Base-by-base conservation (phyloP, 176 grass and related monocot species). In the Sorghum bicolor region DNA sequence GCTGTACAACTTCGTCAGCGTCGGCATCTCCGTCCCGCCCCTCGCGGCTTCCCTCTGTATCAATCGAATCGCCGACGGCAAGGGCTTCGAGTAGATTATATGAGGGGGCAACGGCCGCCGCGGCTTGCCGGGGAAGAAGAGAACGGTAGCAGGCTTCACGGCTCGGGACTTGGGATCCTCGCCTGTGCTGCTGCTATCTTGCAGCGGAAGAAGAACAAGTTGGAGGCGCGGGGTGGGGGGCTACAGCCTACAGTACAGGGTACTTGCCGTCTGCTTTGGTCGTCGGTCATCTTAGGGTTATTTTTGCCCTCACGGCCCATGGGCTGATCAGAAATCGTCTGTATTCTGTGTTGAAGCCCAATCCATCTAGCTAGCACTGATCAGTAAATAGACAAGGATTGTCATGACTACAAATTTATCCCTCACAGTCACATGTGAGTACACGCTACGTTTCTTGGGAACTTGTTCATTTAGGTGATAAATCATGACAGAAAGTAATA, bases 1-100 rank as follows among this genome's bases (percentile, higher is more conserved):
- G 75, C 87, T 82, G 88, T 90, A 94, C 70, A 94, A 77, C 86
- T 92, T 97, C 67, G 83, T 92, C 80, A 92, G 67, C 50, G 89
- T 91, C 76, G 86, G 92, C 92, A 94, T 97, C 63, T 43, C 31
- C 19, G 62, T 66, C 77, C 22, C n/a, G n/a, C n/a, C n/a, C 34
- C 70, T 39, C 8, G 34, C 73, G 60, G 34, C 86, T 65, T 24
- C 50, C 29, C 66, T 26, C 15, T 39, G 31, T 32, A 37, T 36
- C 33, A 2, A 61, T 63, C 43, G 38, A 44, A 77, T 72, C 78
- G 78, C 64, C 55, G 53, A 30, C 3, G 40, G 24, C 77, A 16
- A 70, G 11, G 24, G 77, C 52, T 45, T 68, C 70, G 45, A 77
- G 12, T 39, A n/a, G 41, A 64, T 29, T 74, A 44, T 15, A 52